These are phyloP conservation scores for Penicillium simplicissimum DNA, from an alignment of 495 filamentous ascomycete species.

Conservation along the genomic window DNA sequence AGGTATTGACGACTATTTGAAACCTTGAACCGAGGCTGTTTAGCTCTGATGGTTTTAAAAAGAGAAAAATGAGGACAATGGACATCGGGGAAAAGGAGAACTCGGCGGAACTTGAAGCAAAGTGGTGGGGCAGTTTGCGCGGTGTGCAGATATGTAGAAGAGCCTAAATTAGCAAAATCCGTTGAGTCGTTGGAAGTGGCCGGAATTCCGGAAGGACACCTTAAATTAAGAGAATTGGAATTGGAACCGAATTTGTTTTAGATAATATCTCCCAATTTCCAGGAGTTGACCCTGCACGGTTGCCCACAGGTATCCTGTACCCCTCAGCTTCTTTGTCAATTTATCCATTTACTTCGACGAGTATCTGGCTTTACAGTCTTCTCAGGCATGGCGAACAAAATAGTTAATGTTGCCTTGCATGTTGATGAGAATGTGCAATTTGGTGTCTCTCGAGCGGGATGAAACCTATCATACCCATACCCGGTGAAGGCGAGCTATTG, in stretches of 20 bases:
- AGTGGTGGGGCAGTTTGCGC: not conserved
- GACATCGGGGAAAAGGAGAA: not conserved
- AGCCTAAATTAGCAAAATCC: too few relatives aligned
- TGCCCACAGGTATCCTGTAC: too few relatives aligned
- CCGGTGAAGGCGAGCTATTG: not conserved
- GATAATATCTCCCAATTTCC: too few relatives aligned
- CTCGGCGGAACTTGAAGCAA: not conserved
- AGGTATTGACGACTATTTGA: not conserved
- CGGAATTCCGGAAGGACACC: too few relatives aligned
- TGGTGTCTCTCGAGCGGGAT: not conserved
- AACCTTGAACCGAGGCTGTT: not conserved
- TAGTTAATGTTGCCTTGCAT: not conserved
- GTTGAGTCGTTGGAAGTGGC: too few relatives aligned
- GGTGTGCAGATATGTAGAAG: not conserved
- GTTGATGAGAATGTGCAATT: not conserved
- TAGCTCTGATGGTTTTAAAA: not conserved
- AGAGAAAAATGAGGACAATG: too few relatives aligned
- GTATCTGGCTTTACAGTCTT: not conserved
- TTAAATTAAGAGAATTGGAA: too few relatives aligned
- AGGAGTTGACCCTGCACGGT: too few relatives aligned
- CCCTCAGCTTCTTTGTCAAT: too few relatives aligned
- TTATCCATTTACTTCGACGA: too few relatives aligned
- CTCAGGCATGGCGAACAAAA: not conserved
- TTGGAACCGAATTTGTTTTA: too few relatives aligned
- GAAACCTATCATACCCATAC: not conserved